Conservation (phyloP, 306 rosid genomes). For the Trifolium fragiferum region DNA sequence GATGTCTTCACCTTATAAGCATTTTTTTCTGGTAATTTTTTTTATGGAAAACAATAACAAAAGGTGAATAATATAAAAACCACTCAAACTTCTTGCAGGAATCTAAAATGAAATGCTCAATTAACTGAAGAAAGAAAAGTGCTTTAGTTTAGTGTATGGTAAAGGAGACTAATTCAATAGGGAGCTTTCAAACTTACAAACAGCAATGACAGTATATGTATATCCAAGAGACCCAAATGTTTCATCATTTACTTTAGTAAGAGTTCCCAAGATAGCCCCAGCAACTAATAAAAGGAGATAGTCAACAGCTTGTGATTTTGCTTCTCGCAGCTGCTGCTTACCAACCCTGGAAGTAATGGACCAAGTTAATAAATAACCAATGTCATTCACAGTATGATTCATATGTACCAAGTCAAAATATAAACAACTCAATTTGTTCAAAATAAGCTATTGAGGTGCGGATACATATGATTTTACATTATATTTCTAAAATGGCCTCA, state of each 20-base stretch:
- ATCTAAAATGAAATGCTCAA: conserved; percentile 27
- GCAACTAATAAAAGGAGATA: conserved; percentile 79
- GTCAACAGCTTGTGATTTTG: conserved; percentile 61
- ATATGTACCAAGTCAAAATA: conserved; percentile 5
- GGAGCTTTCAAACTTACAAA: conserved; percentile 61
- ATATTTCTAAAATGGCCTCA: not conserved
- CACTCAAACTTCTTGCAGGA: not conserved
- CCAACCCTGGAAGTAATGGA: conserved; percentile 58
- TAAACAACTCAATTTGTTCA: conserved; percentile 5
- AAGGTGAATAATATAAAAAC: not conserved
- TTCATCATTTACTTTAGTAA: conserved; percentile 71
- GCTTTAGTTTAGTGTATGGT: conserved; percentile 18
- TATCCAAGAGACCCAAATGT: conserved; percentile 74
- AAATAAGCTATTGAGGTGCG: not conserved
- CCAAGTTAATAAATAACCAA: conserved; percentile 32
- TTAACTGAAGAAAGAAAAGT: conserved; percentile 8
- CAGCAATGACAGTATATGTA: conserved; percentile 78
- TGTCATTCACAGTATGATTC: not conserved
- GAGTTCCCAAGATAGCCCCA: conserved; percentile 81
- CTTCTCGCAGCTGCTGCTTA: conserved; percentile 84
- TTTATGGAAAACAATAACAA: not conserved
- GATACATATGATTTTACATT: not conserved
- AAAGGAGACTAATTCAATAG: conserved; percentile 25
- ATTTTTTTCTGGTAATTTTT: not conserved
- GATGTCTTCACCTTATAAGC: not conserved